Percentiles rank a stretch among this genome's conserved stretches.
Conservation (phyloP, 768 basidiomycete genomes). For the Serendipita vermifera region DNA sequence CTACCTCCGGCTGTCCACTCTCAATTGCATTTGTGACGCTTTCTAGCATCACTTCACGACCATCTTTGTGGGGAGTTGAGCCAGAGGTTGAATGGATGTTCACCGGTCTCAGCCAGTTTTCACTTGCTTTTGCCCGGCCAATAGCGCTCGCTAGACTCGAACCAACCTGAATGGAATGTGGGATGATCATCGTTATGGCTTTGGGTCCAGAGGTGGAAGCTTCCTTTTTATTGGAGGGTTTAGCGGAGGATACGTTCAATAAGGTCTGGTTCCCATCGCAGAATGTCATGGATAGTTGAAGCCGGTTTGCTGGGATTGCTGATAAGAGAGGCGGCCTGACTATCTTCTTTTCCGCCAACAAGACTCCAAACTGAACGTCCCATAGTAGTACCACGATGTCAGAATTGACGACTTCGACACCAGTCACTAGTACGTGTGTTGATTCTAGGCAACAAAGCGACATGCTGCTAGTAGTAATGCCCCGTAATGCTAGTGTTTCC, state of each 20-base stretch:
- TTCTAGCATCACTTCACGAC: slow-evolving; percentile 22
- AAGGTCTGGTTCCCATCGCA: slow-evolving; percentile 31
- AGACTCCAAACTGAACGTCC: slow-evolving; percentile 55
- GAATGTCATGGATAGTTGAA: slow-evolving; percentile 25
- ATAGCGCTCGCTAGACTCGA: background rate
- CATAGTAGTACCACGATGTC: slow-evolving; percentile 48
- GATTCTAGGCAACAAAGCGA: slow-evolving; percentile 40
- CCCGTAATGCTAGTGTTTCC: no score
- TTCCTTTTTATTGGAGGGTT: background rate
- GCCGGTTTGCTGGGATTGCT: slow-evolving; percentile 14
- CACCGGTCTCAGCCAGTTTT: background rate
- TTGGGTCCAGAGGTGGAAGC: background rate
- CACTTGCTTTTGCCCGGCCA: background rate
- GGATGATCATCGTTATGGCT: background rate
- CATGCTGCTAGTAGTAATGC: background rate
- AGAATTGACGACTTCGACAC: slow-evolving; percentile 23
- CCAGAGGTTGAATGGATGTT: background rate
- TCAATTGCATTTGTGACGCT: slow-evolving; percentile 26
- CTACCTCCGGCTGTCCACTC: slow-evolving; percentile 35
- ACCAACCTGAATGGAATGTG: background rate
- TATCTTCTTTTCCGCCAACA: slow-evolving; percentile 42
- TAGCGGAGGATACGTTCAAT: slow-evolving; percentile 34
- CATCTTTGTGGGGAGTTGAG: background rate
- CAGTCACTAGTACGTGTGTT: slow-evolving; percentile 45
- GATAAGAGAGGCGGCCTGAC: slow-evolving; percentile 36